These are phyloP conservation scores for Diutina rugosa DNA, from an alignment of 1,139 yeast species.

Conservation along the genomic window DNA sequence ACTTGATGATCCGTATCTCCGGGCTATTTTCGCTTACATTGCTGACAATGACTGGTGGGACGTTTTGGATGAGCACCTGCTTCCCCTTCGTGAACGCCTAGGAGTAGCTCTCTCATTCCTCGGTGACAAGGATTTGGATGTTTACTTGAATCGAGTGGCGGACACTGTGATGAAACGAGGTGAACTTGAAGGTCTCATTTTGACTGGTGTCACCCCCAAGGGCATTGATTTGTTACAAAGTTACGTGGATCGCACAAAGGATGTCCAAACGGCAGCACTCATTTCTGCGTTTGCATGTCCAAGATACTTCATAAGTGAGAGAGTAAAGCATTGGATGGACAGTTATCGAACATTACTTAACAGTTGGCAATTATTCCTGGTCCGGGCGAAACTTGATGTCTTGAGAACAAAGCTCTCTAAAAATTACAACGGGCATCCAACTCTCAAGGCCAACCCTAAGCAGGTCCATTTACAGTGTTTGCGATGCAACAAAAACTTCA, in stretches of 20 bases:
- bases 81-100: slow-evolving; percentile 76
- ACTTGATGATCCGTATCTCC: slow-evolving; percentile 74
- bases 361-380: slow-evolving; percentile 71
- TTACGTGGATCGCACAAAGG: slow-evolving; percentile 81
- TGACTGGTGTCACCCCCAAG: slow-evolving; percentile 80
- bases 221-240: slow-evolving; percentile 77
- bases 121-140: slow-evolving; percentile 61
- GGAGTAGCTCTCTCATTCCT: slow-evolving; percentile 85
- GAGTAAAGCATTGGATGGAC: slow-evolving; percentile 70
- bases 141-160: slow-evolving; percentile 57
- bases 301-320: slow-evolving; percentile 55
- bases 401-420: slow-evolving; percentile 54
- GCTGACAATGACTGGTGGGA: slow-evolving; percentile 97
- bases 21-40: slow-evolving; percentile 88
- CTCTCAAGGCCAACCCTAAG: slow-evolving; percentile 44
- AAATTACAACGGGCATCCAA: slow-evolving; percentile 33
- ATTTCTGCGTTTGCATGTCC: slow-evolving; percentile 77
- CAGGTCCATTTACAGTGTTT: slow-evolving; percentile 75
- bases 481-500: slow-evolving; percentile 62
- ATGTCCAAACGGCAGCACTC: slow-evolving; percentile 85
- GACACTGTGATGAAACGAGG: slow-evolving; percentile 65
- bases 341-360: slow-evolving; percentile 65
- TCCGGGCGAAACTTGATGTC: slow-evolving; percentile 78
- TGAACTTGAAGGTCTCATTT: slow-evolving; percentile 77
- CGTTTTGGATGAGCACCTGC: slow-evolving; percentile 77